These are phyloP conservation scores for Escallonia rubra DNA, from an alignment of 129 eudicot genomes.

Conservation along the genomic window DNA sequence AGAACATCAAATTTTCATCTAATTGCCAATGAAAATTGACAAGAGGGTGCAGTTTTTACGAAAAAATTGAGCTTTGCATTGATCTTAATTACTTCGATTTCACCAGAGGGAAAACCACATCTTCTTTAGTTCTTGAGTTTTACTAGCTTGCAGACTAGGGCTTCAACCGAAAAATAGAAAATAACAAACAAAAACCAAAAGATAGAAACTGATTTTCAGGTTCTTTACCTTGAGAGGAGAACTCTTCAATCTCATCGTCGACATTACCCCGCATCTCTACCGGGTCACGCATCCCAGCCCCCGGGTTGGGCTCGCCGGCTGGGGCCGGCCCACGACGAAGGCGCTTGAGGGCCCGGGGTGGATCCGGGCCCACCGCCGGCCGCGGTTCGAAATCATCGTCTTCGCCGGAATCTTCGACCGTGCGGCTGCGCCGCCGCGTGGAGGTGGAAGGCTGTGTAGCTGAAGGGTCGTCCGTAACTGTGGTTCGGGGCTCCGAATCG, in stretches of 20 bases:
- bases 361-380: constrained; percentile 31
- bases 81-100: too few species aligned
- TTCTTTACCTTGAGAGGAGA: constrained; percentile 47
- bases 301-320: neutral
- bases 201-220: constrained; percentile 26
- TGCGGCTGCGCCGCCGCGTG: neutral
- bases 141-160: neutral
- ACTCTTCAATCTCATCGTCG: constrained; percentile 79
- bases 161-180: neutral
- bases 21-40: too few species aligned
- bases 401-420: constrained; percentile 24
- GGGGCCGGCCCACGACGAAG: constrained; percentile 47
- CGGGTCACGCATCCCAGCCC: constrained; percentile 14
- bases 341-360: constrained; percentile 42
- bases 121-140: too few species aligned
- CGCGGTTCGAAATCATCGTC: constrained; percentile 40
- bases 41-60: too few species aligned
- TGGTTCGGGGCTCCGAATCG: constrained; percentile 44
- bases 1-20: too few species aligned
- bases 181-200: neutral
- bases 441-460: constrained; percentile 8
- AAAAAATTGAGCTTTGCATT: too few species aligned
- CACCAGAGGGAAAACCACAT: too few species aligned
- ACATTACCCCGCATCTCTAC: constrained; percentile 21
- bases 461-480: constrained; percentile 18